Conservation (phyloP, 192 early-diverging fungal genomes). For the Lunasporangiospora selenospora region DNA sequence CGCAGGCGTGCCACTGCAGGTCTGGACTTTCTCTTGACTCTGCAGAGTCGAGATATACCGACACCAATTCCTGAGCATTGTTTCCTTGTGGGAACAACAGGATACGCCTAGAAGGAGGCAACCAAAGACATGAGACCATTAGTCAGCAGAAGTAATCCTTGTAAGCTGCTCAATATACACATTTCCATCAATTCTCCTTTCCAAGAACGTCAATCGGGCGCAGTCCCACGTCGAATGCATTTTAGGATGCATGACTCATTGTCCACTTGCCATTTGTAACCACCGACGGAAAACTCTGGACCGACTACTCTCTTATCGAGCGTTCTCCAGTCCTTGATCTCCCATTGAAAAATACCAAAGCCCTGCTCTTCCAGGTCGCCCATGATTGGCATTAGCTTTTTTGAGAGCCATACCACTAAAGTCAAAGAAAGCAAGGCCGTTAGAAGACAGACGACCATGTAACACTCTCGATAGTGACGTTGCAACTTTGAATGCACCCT, state of each 20-base stretch:
- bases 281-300: slow-evolving; percentile 33
- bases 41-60: slow-evolving; percentile 83
- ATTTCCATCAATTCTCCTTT: neutral
- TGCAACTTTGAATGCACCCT: no score
- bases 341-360: no score
- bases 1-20: slow-evolving; percentile 81
- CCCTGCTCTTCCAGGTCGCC: no score
- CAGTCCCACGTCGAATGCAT: neutral
- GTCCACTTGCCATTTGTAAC: slow-evolving; percentile 27
- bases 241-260: neutral
- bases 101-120: slow-evolving; percentile 64
- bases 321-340: slow-evolving; percentile 10
- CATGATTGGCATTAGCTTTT: no score
- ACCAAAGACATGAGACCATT: neutral
- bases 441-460: no score
- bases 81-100: slow-evolving; percentile 89
- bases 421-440: no score
- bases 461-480: no score
- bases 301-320: slow-evolving; percentile 29
- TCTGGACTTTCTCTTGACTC: slow-evolving; percentile 59
- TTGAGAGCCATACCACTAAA: no score
- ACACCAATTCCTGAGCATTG: slow-evolving; percentile 63
- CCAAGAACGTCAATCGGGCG: neutral
- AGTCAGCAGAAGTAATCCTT: neutral
- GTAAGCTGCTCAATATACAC: neutral